Conservation (phyloP, 2,329 filamentous ascomycete species). For the Ramularia endophylla region DNA sequence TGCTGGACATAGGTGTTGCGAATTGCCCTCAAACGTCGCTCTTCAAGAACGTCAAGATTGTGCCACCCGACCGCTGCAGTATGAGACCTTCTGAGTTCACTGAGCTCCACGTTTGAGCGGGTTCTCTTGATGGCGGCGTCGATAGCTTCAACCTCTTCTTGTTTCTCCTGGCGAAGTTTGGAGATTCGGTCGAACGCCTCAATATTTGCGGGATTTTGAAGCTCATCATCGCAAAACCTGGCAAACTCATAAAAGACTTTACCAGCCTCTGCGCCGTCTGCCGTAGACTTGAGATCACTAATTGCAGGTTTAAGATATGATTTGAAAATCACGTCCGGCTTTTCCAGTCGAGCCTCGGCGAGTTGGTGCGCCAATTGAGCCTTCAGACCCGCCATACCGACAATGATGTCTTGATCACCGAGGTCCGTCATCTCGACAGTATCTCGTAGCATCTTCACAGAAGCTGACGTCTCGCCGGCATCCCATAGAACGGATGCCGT, state of each 20-base stretch:
- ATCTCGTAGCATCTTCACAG: slow-evolving; percentile 79
- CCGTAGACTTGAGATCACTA: slow-evolving; percentile 65
- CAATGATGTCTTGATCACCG: slow-evolving; percentile 62
- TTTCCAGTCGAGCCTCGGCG: slow-evolving; percentile 83
- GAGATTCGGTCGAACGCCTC: slow-evolving; percentile 80
- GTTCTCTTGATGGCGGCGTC: slow-evolving; percentile 51
- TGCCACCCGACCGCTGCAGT: slow-evolving; percentile 80
- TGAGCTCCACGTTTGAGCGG: slow-evolving; percentile 42
- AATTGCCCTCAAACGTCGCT: slow-evolving; percentile 68
- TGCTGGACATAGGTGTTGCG: slow-evolving; percentile 79
- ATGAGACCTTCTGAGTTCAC: slow-evolving; percentile 53
- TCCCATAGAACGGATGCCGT: slow-evolving; percentile 90
- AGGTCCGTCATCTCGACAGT: slow-evolving; percentile 58
- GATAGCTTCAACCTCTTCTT: slow-evolving; percentile 71
- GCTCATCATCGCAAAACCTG: slow-evolving; percentile 86
- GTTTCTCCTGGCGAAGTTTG: slow-evolving; percentile 72
- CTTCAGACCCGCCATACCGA: slow-evolving; percentile 72
- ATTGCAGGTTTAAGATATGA: slow-evolving; percentile 81
- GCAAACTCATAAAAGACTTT: slow-evolving; percentile 94
- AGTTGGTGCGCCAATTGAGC: slow-evolving; percentile 85
- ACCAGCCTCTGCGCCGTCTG: slow-evolving; percentile 67
- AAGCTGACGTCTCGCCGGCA: slow-evolving; percentile 80
- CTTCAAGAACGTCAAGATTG: slow-evolving; percentile 82
- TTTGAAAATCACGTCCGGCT: slow-evolving; percentile 82
- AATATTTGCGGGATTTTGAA: slow-evolving; percentile 76